Base-by-base conservation (phyloP, 805 yeast genomes). In the Spathaspora hagerdaliae region DNA sequence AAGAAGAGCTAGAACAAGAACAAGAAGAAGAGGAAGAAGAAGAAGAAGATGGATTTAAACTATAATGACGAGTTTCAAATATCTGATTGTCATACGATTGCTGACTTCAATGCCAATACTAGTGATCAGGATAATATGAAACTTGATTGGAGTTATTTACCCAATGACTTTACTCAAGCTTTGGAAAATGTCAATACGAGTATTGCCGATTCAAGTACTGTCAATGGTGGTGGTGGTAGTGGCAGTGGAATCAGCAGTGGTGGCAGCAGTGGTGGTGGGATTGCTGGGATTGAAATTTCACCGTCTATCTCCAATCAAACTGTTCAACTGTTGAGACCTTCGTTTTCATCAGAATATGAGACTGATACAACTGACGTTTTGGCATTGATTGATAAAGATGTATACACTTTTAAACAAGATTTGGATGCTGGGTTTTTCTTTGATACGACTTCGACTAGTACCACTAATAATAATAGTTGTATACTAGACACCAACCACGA, bases 291-390 rank as follows among this genome's bases (percentile, higher is more conserved):
- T 10, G 42, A 43, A 4, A 46, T 39, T 10, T 39, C 43, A 11
- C 43, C 50, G 6, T 43, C 41, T 1, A 36, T 43, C 14, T 46
- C 50, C 14, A 43, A 34, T 33, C 44, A 46, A 6, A 34, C 44
- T 27, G 12, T 42, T 33, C 47, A 46, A 13, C 50, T 46, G 50
- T 31, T 43, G n/a, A 27, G 46, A 33, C 44, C 44, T 10, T 46
- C 43, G 10, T 43, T 46, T 38, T 41, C 50, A 8, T 19, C 44
- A 1, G 50, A 46, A 26, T 46, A 43, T 41, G 47, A 43, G 15
- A 43, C 50, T 7, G 42, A 43, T 31, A 43, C 41, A 2, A 46
- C 50, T 11, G 50, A 46, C 14, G 36, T 46, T 34, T 14, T 45
- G 9, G 41, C 35, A 5, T 41, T 41, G 39, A 37, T 41, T 9